Base-by-base conservation (phyloP, 2,329 filamentous ascomycete species). In the Aspergillus sp. region DNA sequence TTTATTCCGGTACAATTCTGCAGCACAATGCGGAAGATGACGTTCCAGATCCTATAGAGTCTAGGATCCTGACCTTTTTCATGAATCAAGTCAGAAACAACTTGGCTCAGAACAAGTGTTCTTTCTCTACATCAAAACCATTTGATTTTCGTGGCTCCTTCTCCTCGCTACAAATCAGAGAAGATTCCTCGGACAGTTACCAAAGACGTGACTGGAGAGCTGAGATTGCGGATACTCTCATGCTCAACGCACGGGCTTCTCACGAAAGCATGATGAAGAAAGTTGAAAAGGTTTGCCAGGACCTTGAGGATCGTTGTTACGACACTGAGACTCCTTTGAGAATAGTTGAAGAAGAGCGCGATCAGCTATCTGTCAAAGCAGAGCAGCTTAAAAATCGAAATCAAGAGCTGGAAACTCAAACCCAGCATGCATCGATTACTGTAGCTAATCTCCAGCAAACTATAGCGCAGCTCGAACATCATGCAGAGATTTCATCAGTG, bases 301-400 rank as follows among this genome's bases (percentile, higher is more conserved):
- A 80, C 44, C 64, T 83, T 1, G 79, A 83, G 51, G 62, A 61
- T 7, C 72, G 79, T 6, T 83, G 79, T 53, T 68, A 74, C 30
- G 70, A 70, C 29, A 67, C 76, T 2, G 79, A 83, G 59, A 68
- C 68, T 39, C 79, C 79, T 5, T 62, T 82, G 9, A 68, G 69
- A 5, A 60, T 63, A 11, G 75, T 53, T 5, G 57, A 59, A 37
- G 52, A 58, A 43, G 56, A 69, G 44, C 57, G 69, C 3, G 46
- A 60, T 7, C 50, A 53, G 7, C 45, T 73, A 2, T 60, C 60
- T 13, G 46, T 60, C 0, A 60, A 72, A 33, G 59, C 68, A 7
- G 56, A 67, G 29, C 59, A 54, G 58, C 4, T 65, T 67, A 48
- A 61, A 47, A 37, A 46, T 40, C 43, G 65, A 4, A 68, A 66